These are phyloP conservation scores for Colletotrichum sp. DNA, from an alignment of 2,329 filamentous ascomycete species.

Conservation along the genomic window DNA sequence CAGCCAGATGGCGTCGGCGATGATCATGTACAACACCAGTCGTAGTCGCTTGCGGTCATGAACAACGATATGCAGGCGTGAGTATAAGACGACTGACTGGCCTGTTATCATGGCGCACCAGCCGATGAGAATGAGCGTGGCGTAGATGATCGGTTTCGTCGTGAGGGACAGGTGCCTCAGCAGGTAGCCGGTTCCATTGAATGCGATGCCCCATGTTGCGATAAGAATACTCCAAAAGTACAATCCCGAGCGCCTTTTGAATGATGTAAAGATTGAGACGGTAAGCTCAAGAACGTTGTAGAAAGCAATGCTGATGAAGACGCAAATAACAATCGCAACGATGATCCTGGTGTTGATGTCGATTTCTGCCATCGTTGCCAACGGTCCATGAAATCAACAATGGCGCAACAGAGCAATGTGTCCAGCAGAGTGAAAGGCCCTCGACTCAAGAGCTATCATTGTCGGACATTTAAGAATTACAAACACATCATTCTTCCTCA, in stretches of 20 bases:
- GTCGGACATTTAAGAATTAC: background rate
- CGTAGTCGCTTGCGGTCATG: conserved; percentile 51
- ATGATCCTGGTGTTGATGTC: background rate
- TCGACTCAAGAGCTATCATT: background rate
- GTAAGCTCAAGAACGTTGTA: conserved; percentile 41
- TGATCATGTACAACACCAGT: conserved; percentile 60
- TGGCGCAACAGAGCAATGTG: background rate
- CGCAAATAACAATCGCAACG: conserved; percentile 16
- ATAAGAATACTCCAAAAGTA: conserved; percentile 45
- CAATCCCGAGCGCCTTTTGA: conserved; percentile 36
- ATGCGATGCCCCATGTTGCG: conserved; percentile 37
- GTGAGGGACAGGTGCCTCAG: conserved; percentile 49
- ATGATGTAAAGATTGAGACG: conserved; percentile 39
- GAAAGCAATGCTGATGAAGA: conserved; percentile 34
- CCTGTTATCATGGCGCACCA: conserved; percentile 61
- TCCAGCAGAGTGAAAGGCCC: background rate
- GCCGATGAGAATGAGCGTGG: conserved; percentile 46
- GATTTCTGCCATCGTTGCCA: background rate
- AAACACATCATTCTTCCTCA: background rate
- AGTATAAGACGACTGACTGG: conserved; percentile 65
- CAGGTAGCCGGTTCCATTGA: conserved; percentile 49
- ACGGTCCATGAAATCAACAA: background rate
- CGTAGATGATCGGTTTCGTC: conserved; percentile 27
- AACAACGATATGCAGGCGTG: conserved; percentile 63
- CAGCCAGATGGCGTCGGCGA: conserved; percentile 55